A percentile compares a stretch with the other conserved stretches of the same genome.
Conservation (phyloP, 305 asterid genomes). For the Lippia alba region DNA sequence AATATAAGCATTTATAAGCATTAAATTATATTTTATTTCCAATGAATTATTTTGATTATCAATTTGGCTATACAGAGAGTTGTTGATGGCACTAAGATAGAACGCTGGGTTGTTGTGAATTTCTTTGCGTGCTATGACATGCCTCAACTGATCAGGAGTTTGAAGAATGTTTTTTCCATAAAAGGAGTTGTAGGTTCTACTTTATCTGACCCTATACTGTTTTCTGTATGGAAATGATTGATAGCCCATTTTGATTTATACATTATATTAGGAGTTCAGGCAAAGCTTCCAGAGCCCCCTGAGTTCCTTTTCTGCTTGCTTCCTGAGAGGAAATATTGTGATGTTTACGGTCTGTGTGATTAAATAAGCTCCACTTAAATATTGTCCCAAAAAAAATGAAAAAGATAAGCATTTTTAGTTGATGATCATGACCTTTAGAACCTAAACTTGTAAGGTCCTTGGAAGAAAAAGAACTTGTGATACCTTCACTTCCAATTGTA, state of each 20-base stretch:
- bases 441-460: slow-evolving; percentile 62
- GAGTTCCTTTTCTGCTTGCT: slow-evolving; percentile 74
- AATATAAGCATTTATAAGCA: no score
- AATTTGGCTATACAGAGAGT: slow-evolving; percentile 49
- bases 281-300: slow-evolving; percentile 63
- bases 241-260: neutral
- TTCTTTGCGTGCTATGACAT: slow-evolving; percentile 64
- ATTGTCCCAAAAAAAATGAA: neutral
- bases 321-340: slow-evolving; percentile 62
- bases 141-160: slow-evolving; percentile 46
- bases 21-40: slow-evolving; percentile 12
- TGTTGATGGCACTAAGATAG: slow-evolving; percentile 54
- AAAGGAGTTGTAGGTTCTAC: slow-evolving; percentile 65
- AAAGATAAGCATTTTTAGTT: neutral
- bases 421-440: slow-evolving; percentile 12
- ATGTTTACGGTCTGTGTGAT: slow-evolving; percentile 71
- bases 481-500: slow-evolving; percentile 65
- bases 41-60: neutral
- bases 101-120: slow-evolving; percentile 78
- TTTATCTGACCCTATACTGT: neutral
- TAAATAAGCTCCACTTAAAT: no score
- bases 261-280: slow-evolving; percentile 44
- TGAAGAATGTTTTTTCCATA: slow-evolving; percentile 52
- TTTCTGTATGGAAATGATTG: slow-evolving; percentile 1
- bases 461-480: slow-evolving; percentile 80